phyloP scores from a whole-genome alignment of 345 rosid species.

The Viola odorata region DNA sequence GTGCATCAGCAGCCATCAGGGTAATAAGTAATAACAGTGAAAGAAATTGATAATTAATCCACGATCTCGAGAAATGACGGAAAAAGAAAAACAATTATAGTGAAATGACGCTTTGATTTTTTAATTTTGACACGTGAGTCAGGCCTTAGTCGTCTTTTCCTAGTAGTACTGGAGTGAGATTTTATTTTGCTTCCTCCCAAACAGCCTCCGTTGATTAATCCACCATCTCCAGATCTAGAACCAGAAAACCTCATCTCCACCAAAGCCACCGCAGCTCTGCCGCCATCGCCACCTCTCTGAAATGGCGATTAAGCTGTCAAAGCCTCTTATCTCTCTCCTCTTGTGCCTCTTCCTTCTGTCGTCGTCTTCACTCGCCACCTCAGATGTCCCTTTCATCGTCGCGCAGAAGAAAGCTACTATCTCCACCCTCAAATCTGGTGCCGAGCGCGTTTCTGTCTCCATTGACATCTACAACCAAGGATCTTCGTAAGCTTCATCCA shows the following conservation, averaged over 20 bases:
- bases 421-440: slow-evolving; percentile 73
- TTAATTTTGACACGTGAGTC: no score
- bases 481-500: slow-evolving; percentile 52
- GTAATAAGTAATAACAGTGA: no score
- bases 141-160: no score
- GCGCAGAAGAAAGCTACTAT: slow-evolving; percentile 90
- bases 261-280: background rate
- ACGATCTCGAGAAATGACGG: no score
- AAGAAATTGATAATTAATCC: no score
- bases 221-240: no score
- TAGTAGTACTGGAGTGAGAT: no score
- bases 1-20: no score
- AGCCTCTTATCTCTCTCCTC: slow-evolving; percentile 32
- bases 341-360: slow-evolving; percentile 37
- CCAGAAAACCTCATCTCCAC: background rate
- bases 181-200: no score
- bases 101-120: no score
- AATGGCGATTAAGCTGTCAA: slow-evolving; percentile 30
- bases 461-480: slow-evolving; percentile 91
- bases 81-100: no score
- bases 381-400: slow-evolving; percentile 84
- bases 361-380: slow-evolving; percentile 44
- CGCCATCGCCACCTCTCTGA: background rate
- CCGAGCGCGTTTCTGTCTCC: slow-evolving; percentile 79
- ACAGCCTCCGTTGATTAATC: no score